These are phyloP conservation scores for Samsoniella hepiali DNA, from an alignment of 2,329 filamentous ascomycete species.

Conservation along the genomic window DNA sequence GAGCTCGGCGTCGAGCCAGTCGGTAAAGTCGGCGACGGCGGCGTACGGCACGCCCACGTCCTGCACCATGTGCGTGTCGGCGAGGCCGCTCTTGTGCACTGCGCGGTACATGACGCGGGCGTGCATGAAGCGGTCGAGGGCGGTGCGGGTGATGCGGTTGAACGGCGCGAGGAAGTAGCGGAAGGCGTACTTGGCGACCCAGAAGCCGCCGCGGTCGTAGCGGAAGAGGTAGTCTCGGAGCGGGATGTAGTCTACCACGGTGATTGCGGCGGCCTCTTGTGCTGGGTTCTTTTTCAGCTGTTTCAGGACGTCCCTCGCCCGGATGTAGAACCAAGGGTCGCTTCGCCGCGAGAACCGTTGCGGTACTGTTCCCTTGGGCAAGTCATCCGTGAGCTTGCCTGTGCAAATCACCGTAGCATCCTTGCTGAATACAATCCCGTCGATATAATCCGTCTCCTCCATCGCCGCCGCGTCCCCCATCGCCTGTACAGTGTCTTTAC, in stretches of 20 bases:
- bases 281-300: slow-evolving; percentile 21
- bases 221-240: slow-evolving; percentile 66
- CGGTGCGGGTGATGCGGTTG: slow-evolving; percentile 58
- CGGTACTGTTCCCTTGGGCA: slow-evolving; percentile 34
- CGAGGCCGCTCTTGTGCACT: slow-evolving; percentile 58
- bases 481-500: slow-evolving; percentile 37
- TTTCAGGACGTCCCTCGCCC: slow-evolving; percentile 48
- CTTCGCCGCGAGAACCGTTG: slow-evolving; percentile 52
- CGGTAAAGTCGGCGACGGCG: slow-evolving; percentile 41
- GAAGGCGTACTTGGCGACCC: slow-evolving; percentile 62
- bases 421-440: slow-evolving; percentile 62
- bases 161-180: slow-evolving; percentile 63
- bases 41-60: slow-evolving; percentile 55
- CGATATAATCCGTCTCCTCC: slow-evolving; percentile 59
- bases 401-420: slow-evolving; percentile 57
- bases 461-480: slow-evolving; percentile 43
- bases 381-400: slow-evolving; percentile 52
- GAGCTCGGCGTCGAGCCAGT: slow-evolving; percentile 45
- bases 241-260: slow-evolving; percentile 52
- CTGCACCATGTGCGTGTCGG: slow-evolving; percentile 61
- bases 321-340: slow-evolving; percentile 74
- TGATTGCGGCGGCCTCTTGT: slow-evolving; percentile 15
- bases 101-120: slow-evolving; percentile 65
- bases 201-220: slow-evolving; percentile 57
- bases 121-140: slow-evolving; percentile 61